Base-by-base conservation (phyloP, 2,329 filamentous ascomycete genomes). In the Colletotrichum australisinense region DNA sequence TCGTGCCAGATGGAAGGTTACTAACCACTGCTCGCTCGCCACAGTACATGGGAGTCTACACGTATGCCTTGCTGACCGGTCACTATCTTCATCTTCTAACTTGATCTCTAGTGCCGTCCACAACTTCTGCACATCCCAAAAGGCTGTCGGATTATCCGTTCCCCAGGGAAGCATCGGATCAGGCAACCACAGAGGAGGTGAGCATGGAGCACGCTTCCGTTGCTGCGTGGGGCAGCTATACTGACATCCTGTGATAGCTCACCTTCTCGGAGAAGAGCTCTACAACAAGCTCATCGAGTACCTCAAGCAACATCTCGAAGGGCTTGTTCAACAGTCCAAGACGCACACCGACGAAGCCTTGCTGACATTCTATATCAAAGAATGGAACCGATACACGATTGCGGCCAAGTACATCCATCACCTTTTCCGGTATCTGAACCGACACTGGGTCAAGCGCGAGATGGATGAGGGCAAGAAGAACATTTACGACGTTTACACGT, bases 391-490 rank as follows among this genome's bases (percentile, higher is more conserved):
- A 74, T 99, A 98, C 85, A 99, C 97, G 2, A 94, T 94, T 16
- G 96, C 97, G 1, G 97, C 95, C 73, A 97, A 97, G 83, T 99
- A 97, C 85, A 97, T 98, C 82, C 97, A 99, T 83, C 96, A 99
- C 81, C 87, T 99, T 8, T 99, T 99, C 87, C 89, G 93, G 67
- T 99, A 99, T 81, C 90, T 99, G 30, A 99, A 99, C 81, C 91
- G 97, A 35, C 97, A 99, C 84, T 99, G 97, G 97, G 97, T 99
- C 2, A 99, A 98, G 88, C 90, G 97, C 35, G 97, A 99, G 85
- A 98, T 99, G 85, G 97, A 99, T 76, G 97, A 99, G 83, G 97
- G 97, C 42, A 98, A 99, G 86, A 98, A 98, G 87, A 94, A 96
- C 79, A 94, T 98, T 8, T 98, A 97, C 83, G 97, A 99, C 82